These are phyloP conservation scores for Thielaviopsis punctulata DNA, from an alignment of 2,329 filamentous ascomycete species.

Conservation along the genomic window DNA sequence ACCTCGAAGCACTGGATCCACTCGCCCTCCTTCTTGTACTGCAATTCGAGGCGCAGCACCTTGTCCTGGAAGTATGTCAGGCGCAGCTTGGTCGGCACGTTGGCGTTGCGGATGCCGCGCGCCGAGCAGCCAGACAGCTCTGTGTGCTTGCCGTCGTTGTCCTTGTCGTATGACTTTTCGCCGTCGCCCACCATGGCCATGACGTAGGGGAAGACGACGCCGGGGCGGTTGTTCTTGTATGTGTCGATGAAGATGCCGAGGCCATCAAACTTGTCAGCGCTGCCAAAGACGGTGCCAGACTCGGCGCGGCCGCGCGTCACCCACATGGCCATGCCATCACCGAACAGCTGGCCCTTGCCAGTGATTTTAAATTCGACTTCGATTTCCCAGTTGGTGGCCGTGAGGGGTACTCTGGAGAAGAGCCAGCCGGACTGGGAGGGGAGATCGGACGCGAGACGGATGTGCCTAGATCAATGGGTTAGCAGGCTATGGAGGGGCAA, in stretches of 20 bases:
- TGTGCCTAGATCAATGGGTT: slow-evolving; percentile 42
- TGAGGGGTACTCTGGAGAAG: slow-evolving; percentile 84
- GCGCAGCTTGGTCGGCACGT: slow-evolving; percentile 65
- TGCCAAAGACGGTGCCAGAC: slow-evolving; percentile 72
- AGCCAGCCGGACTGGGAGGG: slow-evolving; percentile 86
- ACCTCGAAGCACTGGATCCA: slow-evolving; percentile 84
- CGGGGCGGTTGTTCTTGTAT: slow-evolving; percentile 98
- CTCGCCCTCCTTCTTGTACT: slow-evolving; percentile 79
- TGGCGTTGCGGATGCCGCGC: slow-evolving; percentile 67
- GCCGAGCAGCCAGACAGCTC: slow-evolving; percentile 93
- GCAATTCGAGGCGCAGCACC: slow-evolving; percentile 72
- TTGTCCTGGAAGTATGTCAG: slow-evolving; percentile 97
- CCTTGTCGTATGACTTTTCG: slow-evolving; percentile 75
- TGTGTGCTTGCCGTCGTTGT: slow-evolving; percentile 81
- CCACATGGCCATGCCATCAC: slow-evolving; percentile 96
- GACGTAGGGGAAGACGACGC: slow-evolving; percentile 88
- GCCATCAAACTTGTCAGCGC: slow-evolving; percentile 76
- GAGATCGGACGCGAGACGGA: slow-evolving; percentile 79
- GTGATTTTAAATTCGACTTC: slow-evolving; percentile 91
- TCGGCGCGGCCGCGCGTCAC: slow-evolving; percentile 81
- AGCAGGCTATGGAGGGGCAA: background rate
- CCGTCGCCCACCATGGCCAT: slow-evolving; percentile 98
- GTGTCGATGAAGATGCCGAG: slow-evolving; percentile 94
- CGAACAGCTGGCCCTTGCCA: slow-evolving; percentile 76
- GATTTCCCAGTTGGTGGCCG: slow-evolving; percentile 97